Base-by-base conservation (phyloP, 345 rosid species). In the Chamaenerion angustifolium region DNA sequence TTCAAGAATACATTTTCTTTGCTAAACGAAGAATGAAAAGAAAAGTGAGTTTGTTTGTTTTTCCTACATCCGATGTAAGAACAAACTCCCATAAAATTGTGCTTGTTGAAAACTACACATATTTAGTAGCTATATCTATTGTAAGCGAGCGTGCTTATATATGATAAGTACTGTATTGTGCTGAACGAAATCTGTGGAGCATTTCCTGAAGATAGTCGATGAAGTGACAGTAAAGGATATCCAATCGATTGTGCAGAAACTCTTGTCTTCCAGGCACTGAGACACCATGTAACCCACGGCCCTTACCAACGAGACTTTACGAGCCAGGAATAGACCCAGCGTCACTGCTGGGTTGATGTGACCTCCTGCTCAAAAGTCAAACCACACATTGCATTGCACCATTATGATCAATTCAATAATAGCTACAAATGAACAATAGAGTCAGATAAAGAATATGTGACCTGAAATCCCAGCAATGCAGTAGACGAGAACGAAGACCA, bases 331-430 rank as follows among this genome's bases (percentile, higher is more conserved):
- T 16, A 88, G 68, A 8, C 84, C 84, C 21, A 88, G 81, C 14
- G 96, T 88, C 67, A 83, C 96, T 8, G 94, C 96, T 0, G 96
- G 94, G 70, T 84, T 88, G 10, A 88, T 77, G 64, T 81, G 94
- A 25, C 92, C 92, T 27, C 88, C 88, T 86, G 73, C 18, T 25
- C 16, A 58, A 16, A 19, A 1, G 0, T 3, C 1, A 27, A 8
- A n/a, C n/a, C 7, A 11, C 0, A 25, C 12, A n/a, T n/a, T n/a
- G n/a, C n/a, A n/a, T n/a, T n/a, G 15, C 19, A 46, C 25, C 10
- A 49, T 49, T 21, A 12, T 11, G 10, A 4, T 0, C 12, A 9
- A 9, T n/a, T n/a, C 3, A 4, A 10, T 9, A 25, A 21, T 11
- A 15, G 5, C 3, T 16, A 46, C 14, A n/a, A n/a, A n/a, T n/a